These are phyloP conservation scores for Blumeria hordei DNA, from an alignment of 2,329 filamentous ascomycete genomes.

Conservation along the genomic window DNA sequence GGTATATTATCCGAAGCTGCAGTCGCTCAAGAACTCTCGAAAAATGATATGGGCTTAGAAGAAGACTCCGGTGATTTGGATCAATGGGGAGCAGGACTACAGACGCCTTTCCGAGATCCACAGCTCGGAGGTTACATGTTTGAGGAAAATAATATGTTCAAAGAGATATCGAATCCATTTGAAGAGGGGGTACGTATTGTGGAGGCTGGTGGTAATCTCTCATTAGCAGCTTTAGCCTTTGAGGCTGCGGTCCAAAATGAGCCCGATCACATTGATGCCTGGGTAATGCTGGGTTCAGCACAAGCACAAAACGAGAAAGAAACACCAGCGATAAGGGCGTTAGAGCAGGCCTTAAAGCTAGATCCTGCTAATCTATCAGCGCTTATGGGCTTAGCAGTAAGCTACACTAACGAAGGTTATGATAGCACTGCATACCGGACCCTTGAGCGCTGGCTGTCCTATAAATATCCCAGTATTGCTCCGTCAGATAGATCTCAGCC, in stretches of 20 bases:
- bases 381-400: slow-evolving; percentile 85
- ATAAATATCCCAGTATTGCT: slow-evolving; percentile 73
- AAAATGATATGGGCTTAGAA: slow-evolving; percentile 31
- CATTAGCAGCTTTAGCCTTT: slow-evolving; percentile 77
- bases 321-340: slow-evolving; percentile 74
- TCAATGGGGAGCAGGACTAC: slow-evolving; percentile 50
- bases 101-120: slow-evolving; percentile 43
- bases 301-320: slow-evolving; percentile 99
- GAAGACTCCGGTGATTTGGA: slow-evolving; percentile 50
- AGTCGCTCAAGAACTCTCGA: slow-evolving; percentile 42
- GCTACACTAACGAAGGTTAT: slow-evolving; percentile 97
- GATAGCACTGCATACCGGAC: slow-evolving; percentile 92
- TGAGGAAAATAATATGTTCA: slow-evolving; percentile 81
- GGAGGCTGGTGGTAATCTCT: slow-evolving; percentile 80
- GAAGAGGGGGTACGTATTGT: slow-evolving; percentile 86
- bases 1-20: slow-evolving; percentile 58
- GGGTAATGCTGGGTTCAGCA: slow-evolving; percentile 74
- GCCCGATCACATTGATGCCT: slow-evolving; percentile 68
- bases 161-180: slow-evolving; percentile 59
- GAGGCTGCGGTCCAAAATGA: slow-evolving; percentile 88
- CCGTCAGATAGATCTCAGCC: slow-evolving; percentile 33
- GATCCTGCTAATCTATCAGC: slow-evolving; percentile 72
- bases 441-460: slow-evolving; percentile 86
- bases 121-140: slow-evolving; percentile 79
- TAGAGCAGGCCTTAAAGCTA: slow-evolving; percentile 73